Percentiles rank a stretch among this genome's conserved stretches.
phyloP scores from a whole-genome alignment of 1,284 basidiomycete genomes.

The Ceratobasidium theobromae region DNA sequence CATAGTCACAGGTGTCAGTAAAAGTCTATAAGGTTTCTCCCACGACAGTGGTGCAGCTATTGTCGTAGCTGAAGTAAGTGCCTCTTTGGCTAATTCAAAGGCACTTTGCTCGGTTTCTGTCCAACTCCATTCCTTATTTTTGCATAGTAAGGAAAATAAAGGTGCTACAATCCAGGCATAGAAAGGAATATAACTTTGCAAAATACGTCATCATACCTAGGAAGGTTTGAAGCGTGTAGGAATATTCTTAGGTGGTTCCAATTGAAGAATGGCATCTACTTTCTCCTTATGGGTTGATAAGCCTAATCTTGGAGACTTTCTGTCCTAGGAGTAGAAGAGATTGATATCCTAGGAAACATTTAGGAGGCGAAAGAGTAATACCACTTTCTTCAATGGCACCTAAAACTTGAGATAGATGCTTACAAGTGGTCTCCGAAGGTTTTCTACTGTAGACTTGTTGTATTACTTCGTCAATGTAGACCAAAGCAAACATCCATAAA shows the following conservation, averaged over 20 bases:
- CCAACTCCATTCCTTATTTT: slow-evolving; percentile 30
- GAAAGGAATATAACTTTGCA: slow-evolving; percentile 41
- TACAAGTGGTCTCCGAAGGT: slow-evolving; percentile 44
- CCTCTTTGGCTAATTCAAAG: slow-evolving; percentile 28
- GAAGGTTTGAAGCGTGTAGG: slow-evolving; percentile 42
- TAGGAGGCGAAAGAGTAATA: slow-evolving; percentile 45
- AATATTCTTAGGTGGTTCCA: slow-evolving; percentile 39
- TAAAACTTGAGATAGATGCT: slow-evolving; percentile 43
- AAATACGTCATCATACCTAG: slow-evolving; percentile 45
- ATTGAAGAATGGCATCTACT: slow-evolving; percentile 39
- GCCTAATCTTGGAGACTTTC: slow-evolving; percentile 43
- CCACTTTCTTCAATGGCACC: slow-evolving; percentile 40
- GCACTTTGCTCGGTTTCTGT: background rate
- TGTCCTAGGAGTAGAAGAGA: slow-evolving; percentile 46
- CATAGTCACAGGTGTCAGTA: slow-evolving; percentile 47
- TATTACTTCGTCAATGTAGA: slow-evolving; percentile 55
- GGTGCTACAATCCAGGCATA: slow-evolving; percentile 40
- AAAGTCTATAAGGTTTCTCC: slow-evolving; percentile 45
- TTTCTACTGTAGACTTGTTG: slow-evolving; percentile 42
- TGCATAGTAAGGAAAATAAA: slow-evolving; percentile 29
- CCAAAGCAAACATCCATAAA: slow-evolving; percentile 48
- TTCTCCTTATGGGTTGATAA: slow-evolving; percentile 45
- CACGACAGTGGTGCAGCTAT: slow-evolving; percentile 41
- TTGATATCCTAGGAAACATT: slow-evolving; percentile 44
- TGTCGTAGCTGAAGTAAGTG: slow-evolving; percentile 16